A percentile compares a stretch with the other conserved stretches of the same genome.
Conservation (phyloP, 331 rosid species). For the Pyracantha coccinea region DNA sequence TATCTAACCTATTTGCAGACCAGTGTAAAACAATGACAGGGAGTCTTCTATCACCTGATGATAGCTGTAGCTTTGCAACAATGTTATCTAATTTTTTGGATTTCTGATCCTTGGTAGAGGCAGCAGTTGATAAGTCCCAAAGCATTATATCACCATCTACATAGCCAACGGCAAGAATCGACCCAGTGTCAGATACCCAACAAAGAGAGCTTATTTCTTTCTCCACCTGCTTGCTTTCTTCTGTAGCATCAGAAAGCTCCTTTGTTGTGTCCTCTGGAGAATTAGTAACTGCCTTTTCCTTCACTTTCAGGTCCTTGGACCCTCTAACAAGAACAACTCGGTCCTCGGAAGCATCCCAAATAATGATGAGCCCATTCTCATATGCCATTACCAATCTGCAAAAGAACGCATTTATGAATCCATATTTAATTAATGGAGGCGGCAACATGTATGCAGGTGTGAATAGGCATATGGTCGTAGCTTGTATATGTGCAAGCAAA, state of each 20-base stretch:
- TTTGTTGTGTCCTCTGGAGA: conserved; percentile 25
- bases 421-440: neutral
- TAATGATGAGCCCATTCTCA: conserved; percentile 70
- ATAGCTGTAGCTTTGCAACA: conserved; percentile 68
- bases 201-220: conserved; percentile 83
- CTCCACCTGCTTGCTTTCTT: conserved; percentile 38
- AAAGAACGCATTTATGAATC: conserved; percentile 20
- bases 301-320: conserved; percentile 47
- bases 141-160: conserved; percentile 89
- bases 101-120: conserved; percentile 29
- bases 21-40: conserved; percentile 68
- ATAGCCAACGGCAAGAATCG: conserved; percentile 69
- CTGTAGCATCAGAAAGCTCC: conserved; percentile 30
- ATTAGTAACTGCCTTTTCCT: conserved; percentile 25
- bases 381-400: conserved; percentile 73
- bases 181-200: conserved; percentile 78
- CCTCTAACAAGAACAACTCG: conserved; percentile 61
- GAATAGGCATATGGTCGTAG: neutral
- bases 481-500: neutral
- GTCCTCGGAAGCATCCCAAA: conserved; percentile 89
- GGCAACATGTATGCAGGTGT: neutral
- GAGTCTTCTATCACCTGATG: conserved; percentile 58
- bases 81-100: conserved; percentile 28
- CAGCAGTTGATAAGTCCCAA: conserved; percentile 61
- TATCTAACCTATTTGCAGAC: conserved; percentile 34